Conservation (phyloP, 2,329 filamentous ascomycete genomes). For the Aurifilum marmelostoma region DNA sequence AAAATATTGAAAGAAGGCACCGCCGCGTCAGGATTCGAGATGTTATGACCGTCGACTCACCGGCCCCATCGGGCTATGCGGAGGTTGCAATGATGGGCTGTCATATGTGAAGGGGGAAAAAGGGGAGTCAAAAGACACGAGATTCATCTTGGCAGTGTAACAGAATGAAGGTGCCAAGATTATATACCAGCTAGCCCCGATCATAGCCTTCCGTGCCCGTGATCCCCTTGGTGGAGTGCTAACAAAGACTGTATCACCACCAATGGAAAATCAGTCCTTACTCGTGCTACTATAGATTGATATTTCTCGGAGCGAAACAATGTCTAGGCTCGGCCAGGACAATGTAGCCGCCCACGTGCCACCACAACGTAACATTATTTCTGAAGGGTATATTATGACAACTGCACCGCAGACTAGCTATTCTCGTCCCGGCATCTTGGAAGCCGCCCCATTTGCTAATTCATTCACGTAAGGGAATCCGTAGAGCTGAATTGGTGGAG, state of each 20-base stretch:
- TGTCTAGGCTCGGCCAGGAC: not conserved
- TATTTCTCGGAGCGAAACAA: not conserved
- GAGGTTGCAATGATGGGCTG: not conserved
- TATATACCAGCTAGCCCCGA: not conserved
- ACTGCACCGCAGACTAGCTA: not conserved
- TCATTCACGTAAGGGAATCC: not conserved
- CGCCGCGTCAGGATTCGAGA: not conserved
- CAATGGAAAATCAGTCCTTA: not conserved
- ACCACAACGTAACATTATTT: not conserved
- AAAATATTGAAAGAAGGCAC: not conserved
- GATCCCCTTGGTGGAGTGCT: not conserved
- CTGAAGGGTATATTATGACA: not conserved
- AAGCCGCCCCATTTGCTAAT: not conserved
- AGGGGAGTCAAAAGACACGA: not conserved
- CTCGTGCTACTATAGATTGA: not conserved
- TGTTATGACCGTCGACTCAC: not conserved
- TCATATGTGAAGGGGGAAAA: not conserved
- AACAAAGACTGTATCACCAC: not conserved
- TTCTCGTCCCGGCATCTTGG: not conserved
- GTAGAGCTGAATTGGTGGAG: not conserved
- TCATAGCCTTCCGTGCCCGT: not conserved
- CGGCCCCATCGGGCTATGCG: not conserved
- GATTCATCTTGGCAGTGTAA: constrained; percentile 4
- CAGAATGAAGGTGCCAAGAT: not conserved
- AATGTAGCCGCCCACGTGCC: constrained; percentile 1